A percentile compares a stretch with the other conserved stretches of the same genome.
These are phyloP conservation scores for Populus deltoides DNA, from an alignment of 345 rosid species.

Conservation along the genomic window DNA sequence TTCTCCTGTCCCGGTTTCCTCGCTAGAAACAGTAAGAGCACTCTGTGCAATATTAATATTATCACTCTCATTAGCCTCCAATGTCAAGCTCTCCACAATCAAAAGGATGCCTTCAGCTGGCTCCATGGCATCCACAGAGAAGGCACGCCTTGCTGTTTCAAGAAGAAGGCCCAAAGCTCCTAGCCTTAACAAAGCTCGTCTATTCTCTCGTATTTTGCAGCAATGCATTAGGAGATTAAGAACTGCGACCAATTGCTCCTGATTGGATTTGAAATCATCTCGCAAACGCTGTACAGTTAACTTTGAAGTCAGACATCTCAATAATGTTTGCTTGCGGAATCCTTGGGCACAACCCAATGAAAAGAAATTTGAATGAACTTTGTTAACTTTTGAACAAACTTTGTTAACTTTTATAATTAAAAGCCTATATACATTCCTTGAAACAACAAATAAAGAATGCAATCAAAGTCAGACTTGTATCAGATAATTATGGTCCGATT, in stretches of 20 bases:
- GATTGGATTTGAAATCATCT: constrained; percentile 92
- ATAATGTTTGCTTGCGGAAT: not conserved
- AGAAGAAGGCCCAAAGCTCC: constrained; percentile 95
- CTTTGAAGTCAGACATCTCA: not conserved
- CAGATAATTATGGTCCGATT: no score
- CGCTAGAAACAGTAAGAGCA: constrained; percentile 75
- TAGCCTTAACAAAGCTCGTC: constrained; percentile 73
- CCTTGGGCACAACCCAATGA: not conserved
- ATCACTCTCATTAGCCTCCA: constrained; percentile 95
- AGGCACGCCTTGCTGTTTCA: constrained; percentile 96
- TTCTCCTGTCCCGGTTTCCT: constrained; percentile 82
- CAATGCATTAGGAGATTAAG: constrained; percentile 94
- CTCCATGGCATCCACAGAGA: constrained; percentile 98
- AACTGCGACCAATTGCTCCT: constrained; percentile 87
- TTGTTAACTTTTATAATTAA: no score
- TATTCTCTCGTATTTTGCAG: constrained; percentile 93
- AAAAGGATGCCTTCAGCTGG: constrained; percentile 98
- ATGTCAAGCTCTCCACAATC: constrained; percentile 88
- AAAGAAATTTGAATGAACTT: not conserved
- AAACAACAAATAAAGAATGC: no score
- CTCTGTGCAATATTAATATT: constrained; percentile 68
- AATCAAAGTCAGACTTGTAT: no score
- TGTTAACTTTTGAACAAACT: no score
- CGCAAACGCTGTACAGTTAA: constrained; percentile 56
- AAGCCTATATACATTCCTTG: no score